A percentile compares a stretch with the other conserved stretches of the same genome.
Conservation (phyloP, 108 stramenopile species). For the Phaeodactylum tricornutum region DNA sequence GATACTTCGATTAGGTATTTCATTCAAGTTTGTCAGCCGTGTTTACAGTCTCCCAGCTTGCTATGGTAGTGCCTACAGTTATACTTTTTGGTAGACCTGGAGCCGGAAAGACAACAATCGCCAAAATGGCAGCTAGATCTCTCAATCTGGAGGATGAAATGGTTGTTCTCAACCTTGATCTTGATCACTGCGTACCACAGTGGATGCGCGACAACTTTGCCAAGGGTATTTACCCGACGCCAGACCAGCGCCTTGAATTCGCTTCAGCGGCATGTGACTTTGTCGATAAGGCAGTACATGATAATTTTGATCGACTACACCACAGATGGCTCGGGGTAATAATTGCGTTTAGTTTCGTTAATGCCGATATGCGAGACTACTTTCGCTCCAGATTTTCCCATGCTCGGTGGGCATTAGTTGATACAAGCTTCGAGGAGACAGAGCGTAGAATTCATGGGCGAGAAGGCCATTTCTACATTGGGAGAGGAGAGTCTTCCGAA, state of each 20-base stretch:
- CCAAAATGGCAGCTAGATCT: slow-evolving; percentile 5
- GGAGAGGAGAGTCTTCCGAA: neutral
- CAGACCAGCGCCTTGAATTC: slow-evolving; percentile 39
- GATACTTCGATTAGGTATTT: too few relatives aligned
- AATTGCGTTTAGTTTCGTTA: slow-evolving; percentile 58
- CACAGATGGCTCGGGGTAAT: slow-evolving; percentile 6
- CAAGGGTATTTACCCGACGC: slow-evolving; percentile 56
- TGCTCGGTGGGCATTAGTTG: slow-evolving; percentile 45
- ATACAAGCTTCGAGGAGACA: slow-evolving; percentile 35
- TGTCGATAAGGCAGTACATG: slow-evolving; percentile 21
- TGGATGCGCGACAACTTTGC: slow-evolving; percentile 64
- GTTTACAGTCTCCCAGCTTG: too few relatives aligned
- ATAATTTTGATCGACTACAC: neutral
- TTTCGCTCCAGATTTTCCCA: slow-evolving; percentile 37
- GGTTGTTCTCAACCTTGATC: slow-evolving; percentile 24
- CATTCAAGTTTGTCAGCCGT: too few relatives aligned
- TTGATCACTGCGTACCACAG: slow-evolving; percentile 65
- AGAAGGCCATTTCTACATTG: slow-evolving; percentile 64
- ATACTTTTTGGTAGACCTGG: slow-evolving; percentile 12
- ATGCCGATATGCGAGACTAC: slow-evolving; percentile 41
- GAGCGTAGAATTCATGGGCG: slow-evolving; percentile 34
- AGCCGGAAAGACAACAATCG: slow-evolving; percentile 9
- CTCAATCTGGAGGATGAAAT: slow-evolving; percentile 34
- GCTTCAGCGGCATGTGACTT: slow-evolving; percentile 32
- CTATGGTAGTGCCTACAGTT: neutral